Percentiles rank a stretch among this genome's conserved stretches.
These are phyloP conservation scores for Plasmodium yoelii DNA, from an alignment of 169 alveolate genomes.

Conservation along the genomic window DNA sequence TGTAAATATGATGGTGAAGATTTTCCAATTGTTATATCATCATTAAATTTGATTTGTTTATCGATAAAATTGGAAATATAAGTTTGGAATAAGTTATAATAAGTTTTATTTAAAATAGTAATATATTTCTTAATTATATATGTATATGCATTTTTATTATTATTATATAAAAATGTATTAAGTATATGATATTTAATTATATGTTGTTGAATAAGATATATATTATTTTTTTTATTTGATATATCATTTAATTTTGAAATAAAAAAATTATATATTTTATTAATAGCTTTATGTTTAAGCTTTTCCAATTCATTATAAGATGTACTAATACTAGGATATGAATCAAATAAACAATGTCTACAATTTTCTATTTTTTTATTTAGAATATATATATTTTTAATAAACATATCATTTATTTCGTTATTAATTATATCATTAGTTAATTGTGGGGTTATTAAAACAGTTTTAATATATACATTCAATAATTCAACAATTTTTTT, in stretches of 20 bases:
- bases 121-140: slow-evolving; percentile 39
- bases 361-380: slow-evolving; percentile 78
- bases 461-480: slow-evolving; percentile 77
- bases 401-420: slow-evolving; percentile 76
- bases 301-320: slow-evolving; percentile 43
- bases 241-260: slow-evolving; percentile 66
- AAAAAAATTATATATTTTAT: slow-evolving; percentile 24
- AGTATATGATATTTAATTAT: slow-evolving; percentile 17
- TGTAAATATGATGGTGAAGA: background rate
- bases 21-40: background rate
- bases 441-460: slow-evolving; percentile 80
- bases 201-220: slow-evolving; percentile 76
- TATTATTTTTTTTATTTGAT: slow-evolving; percentile 77
- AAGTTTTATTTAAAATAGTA: slow-evolving; percentile 25
- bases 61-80: slow-evolving; percentile 13
- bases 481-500: slow-evolving; percentile 76
- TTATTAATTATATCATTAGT: slow-evolving; percentile 78
- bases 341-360: slow-evolving; percentile 74
- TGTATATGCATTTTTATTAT: slow-evolving; percentile 21
- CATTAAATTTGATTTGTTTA: slow-evolving; percentile 7
- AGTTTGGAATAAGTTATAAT: slow-evolving; percentile 19
- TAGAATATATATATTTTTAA: slow-evolving; percentile 63
- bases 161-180: slow-evolving; percentile 38
- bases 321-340: slow-evolving; percentile 81
- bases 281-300: slow-evolving; percentile 41